Base-by-base conservation (phyloP, 352 stramenopile species). In the Blastocystis sp. region DNA sequence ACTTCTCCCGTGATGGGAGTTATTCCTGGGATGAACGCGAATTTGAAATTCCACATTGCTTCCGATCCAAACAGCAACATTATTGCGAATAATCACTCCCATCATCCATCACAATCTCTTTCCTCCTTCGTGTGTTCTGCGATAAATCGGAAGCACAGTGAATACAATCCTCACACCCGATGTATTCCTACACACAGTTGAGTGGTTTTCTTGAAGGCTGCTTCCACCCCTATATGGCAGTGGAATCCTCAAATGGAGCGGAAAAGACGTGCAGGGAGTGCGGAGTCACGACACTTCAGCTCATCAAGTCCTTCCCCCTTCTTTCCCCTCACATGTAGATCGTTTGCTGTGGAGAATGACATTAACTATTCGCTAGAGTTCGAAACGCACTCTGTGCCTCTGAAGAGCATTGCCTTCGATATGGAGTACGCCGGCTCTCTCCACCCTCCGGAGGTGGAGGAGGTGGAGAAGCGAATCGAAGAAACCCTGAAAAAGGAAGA, bases 251-350 rank as follows among this genome's bases (percentile, higher is more conserved):
- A 0, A 84, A 56, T 38, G 65, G n/a, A 9, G 74, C 74, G 59
- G 74, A 84, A 64, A 53, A 70, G 43, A 69, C 56, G 69, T 84
- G 74, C 74, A 66, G 41, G 66, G 56, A 64, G 28, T 14, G 28
- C 1, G 52, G 74, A 21, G 17, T 84, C 5, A 69, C 74, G 14
- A 62, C 60, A 52, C 65, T 84, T n/a, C 53, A 84, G 60, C 56
- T 84, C 9, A n/a, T 84, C 17, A 38, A 59, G 74, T 84, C 40
- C 34, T 17, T 45, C 1, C 7, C 34, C 28, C 56, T 69, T 48
- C 23, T 84, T 45, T 21, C 60, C 7, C 28, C 19, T 43, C 69
- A 21, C 7, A 14, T 9, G 45, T 84, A 84, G 74, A 38, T 59
- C 74, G 9, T 84, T 69, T 28, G 74, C 52, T 19, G 23, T 48